Evolutionary conservation across 148 eudicot species (phyloP).

Genomic region (Dianthus caryophyllus): DNA sequence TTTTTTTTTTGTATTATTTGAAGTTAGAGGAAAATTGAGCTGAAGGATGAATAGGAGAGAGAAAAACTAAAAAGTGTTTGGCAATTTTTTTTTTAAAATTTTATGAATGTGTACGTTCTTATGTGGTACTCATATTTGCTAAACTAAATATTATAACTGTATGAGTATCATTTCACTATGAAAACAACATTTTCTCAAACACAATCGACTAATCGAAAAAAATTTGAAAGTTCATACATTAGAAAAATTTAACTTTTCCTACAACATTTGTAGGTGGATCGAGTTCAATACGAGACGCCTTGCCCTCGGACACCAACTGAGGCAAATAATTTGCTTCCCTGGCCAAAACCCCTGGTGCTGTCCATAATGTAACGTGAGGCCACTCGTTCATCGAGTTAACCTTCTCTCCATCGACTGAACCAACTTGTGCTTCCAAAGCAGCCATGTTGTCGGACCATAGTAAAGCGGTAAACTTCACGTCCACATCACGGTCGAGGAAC

Average conservation of each 20-base stretch:
- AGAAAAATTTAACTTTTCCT: slow-evolving; percentile 62
- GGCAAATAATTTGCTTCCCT: slow-evolving; percentile 76
- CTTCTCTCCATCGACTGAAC: slow-evolving; percentile 68
- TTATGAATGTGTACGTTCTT: too few species aligned
- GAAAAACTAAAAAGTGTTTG: too few species aligned
- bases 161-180: too few species aligned
- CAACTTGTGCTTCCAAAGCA: slow-evolving; percentile 71
- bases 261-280: slow-evolving; percentile 52
- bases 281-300: slow-evolving; percentile 64
- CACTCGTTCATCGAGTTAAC: slow-evolving; percentile 61
- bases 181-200: too few species aligned
- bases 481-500: slow-evolving; percentile 49
- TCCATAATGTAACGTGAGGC: slow-evolving; percentile 94
- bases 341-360: slow-evolving; percentile 56
- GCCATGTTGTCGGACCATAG: slow-evolving; percentile 68
- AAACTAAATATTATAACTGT: too few species aligned
- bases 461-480: slow-evolving; percentile 55
- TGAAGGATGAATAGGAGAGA: too few species aligned
- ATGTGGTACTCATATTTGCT: too few species aligned
- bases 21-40: too few species aligned
- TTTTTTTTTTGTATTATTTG: too few species aligned
- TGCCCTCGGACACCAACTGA: slow-evolving; percentile 49
- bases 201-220: too few species aligned
- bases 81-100: too few species aligned
- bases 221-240: slow-evolving; percentile 3